Base-by-base conservation (phyloP, 2,329 filamentous ascomycete genomes). In the Phyllosticta citribraziliensis region DNA sequence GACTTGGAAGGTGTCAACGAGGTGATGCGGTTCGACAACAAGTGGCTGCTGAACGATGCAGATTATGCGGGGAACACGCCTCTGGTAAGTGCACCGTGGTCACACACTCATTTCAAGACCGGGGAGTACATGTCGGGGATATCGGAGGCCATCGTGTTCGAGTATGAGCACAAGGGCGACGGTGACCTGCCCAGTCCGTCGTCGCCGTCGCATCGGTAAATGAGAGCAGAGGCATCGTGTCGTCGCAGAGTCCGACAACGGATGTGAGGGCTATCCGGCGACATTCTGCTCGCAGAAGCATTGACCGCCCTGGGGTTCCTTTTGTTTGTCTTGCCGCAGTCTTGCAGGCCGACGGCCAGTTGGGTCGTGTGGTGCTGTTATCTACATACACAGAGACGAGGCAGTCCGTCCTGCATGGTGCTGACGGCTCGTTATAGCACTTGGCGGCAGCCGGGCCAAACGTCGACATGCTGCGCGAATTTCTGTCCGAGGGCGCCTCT, bases 1-100 rank as follows among this genome's bases (percentile, higher is more conserved):
- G 84, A 93, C 70, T 72, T 89, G 56, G 76, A 79, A 53, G 80
- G 83, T 20, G 87, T 91, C 20, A 78, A 79, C 66, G 83, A 88
- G 63, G 82, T 93, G 55, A 80, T 93, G 62, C 81, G 84, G 47
- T 81, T 81, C 52, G 86, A 89, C 68, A 82, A 85, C 64, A 76
- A 82, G 62, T 83, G 82, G 74, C 79, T 94, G 20, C 79, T 94
- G 53, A 89, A 89, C 69, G 85, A 86, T 64, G 82, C 84, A 30
- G 89, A 94, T 74, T 93, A 93, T 70, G 88, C 88, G 20, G 89
- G 89, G 55, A 94, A 93, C 74, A 93, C 89, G 47, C 76, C 76
- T 50, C 67, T 78, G 67, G 76, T 78, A 70, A 74, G 75, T 76
- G 35, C 56, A 55, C 47, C 62, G 61, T 64, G 20, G 52, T 47